Conservation (phyloP, 1,284 basidiomycete genomes). For the Cutaneotrichosporon sp. region DNA sequence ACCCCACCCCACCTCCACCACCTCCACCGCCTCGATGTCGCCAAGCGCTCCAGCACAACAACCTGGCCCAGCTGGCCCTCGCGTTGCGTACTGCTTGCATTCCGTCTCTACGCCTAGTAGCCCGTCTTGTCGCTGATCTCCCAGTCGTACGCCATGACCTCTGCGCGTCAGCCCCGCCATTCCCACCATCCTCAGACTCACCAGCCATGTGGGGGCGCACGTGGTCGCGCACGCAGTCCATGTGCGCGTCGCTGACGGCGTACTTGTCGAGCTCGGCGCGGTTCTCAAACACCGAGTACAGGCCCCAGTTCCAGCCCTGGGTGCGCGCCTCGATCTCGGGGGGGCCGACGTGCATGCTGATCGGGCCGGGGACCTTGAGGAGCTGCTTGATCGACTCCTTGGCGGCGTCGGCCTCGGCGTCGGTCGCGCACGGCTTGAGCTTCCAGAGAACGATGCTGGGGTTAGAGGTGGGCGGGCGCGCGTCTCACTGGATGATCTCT, state of each 20-base stretch:
- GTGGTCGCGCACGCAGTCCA: constrained; percentile 44
- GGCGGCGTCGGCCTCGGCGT: constrained; percentile 31
- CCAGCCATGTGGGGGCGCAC: constrained; percentile 47
- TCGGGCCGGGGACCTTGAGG: constrained; percentile 43
- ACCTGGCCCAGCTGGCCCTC: too few relatives aligned
- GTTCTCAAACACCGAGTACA: constrained; percentile 50
- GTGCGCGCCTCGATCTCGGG: constrained; percentile 47
- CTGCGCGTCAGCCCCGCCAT: constrained; percentile 24
- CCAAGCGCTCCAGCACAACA: too few relatives aligned
- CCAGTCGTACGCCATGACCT: constrained; percentile 54
- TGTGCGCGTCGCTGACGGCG: constrained; percentile 48
- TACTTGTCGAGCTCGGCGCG: constrained; percentile 47
- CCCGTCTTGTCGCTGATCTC: constrained; percentile 42
- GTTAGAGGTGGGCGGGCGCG: background rate
- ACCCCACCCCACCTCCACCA: too few relatives aligned
- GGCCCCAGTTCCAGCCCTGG: constrained; percentile 52
- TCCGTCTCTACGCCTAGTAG: constrained; percentile 4
- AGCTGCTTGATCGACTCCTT: constrained; percentile 39
- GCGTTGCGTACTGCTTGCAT: background rate
- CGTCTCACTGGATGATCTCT: constrained; percentile 45
- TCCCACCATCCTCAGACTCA: constrained; percentile 33
- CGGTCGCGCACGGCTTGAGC: constrained; percentile 38
- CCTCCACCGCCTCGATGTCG: too few relatives aligned
- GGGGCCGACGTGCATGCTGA: constrained; percentile 40
- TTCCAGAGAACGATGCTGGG: constrained; percentile 49